Conservation (phyloP, 1,284 basidiomycete genomes). For the Papiliotrema flavescens region DNA sequence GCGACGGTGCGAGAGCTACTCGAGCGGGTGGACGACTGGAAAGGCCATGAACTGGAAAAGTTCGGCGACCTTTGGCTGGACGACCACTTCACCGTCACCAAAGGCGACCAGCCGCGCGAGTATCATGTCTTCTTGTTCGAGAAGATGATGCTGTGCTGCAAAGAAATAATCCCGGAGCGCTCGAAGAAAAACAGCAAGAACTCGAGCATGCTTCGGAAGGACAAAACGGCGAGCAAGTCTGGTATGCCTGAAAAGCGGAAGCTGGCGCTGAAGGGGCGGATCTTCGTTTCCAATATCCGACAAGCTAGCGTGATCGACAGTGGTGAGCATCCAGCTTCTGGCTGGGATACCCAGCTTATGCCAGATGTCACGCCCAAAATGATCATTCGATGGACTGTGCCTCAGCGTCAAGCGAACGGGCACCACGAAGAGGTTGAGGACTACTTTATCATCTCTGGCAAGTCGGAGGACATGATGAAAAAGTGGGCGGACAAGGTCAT, state of each 20-base stretch:
- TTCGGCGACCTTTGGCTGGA: slow-evolving; percentile 92
- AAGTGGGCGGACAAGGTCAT: slow-evolving; percentile 90
- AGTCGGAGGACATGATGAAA: slow-evolving; percentile 85
- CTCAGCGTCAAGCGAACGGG: slow-evolving; percentile 17
- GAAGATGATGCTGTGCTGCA: slow-evolving; percentile 98
- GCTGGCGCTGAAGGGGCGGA: slow-evolving; percentile 89
- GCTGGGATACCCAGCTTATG: neutral
- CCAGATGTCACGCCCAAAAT: slow-evolving; percentile 9
- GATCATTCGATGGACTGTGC: slow-evolving; percentile 41
- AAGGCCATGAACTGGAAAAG: slow-evolving; percentile 89
- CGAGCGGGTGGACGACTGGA: slow-evolving; percentile 95
- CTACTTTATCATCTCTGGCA: slow-evolving; percentile 89
- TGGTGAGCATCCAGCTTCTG: neutral
- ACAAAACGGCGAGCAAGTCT: slow-evolving; percentile 55
- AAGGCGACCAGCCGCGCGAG: slow-evolving; percentile 93
- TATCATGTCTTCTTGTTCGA: slow-evolving; percentile 99
- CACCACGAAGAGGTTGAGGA: slow-evolving; percentile 55
- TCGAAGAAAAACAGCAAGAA: slow-evolving; percentile 48
- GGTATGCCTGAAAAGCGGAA: slow-evolving; percentile 61
- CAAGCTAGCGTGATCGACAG: slow-evolving; percentile 51
- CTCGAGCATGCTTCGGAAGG: slow-evolving; percentile 44
- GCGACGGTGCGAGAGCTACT: slow-evolving; percentile 83
- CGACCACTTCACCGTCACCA: slow-evolving; percentile 93
- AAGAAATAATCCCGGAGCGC: slow-evolving; percentile 59
- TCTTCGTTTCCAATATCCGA: slow-evolving; percentile 95